Conservation (phyloP, 2,329 filamentous ascomycete species). For the Aspergillus sp. region DNA sequence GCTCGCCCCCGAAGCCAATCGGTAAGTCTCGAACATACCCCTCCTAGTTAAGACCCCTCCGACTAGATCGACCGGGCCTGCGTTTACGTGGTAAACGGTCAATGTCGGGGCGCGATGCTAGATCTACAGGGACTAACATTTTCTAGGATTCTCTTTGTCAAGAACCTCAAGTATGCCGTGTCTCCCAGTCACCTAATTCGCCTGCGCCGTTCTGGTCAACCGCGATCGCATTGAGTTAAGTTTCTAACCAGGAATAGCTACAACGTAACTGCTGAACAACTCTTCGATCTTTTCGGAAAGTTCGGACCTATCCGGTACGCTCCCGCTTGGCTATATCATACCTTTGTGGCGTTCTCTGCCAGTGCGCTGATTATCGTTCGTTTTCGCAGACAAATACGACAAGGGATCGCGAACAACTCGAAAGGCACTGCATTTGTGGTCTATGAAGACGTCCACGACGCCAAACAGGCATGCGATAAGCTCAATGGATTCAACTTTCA, state of each 20-base stretch:
- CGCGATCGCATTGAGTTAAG: neutral
- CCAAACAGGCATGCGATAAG: conserved; percentile 98
- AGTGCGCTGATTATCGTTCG: conserved; percentile 5
- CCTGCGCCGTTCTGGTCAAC: neutral
- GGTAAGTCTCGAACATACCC: conserved; percentile 59
- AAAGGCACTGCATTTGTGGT: conserved; percentile 99
- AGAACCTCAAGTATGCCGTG: conserved; percentile 86
- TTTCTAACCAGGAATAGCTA: conserved; percentile 62
- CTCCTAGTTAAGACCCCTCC: conserved; percentile 18
- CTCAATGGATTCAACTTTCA: conserved; percentile 99
- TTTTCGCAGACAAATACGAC: conserved; percentile 81
- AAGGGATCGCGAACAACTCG: conserved; percentile 94
- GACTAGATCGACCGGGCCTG: neutral
- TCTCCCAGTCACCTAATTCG: conserved; percentile 5
- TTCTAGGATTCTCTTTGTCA: conserved; percentile 95
- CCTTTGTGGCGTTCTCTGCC: conserved; percentile 11
- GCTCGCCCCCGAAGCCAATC: conserved; percentile 99
- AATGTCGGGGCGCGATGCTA: neutral
- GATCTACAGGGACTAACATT: conserved; percentile 7
- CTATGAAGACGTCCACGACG: conserved; percentile 99
- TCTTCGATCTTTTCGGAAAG: conserved; percentile 98
- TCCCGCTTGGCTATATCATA: conserved; percentile 20
- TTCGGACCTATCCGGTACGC: conserved; percentile 90
- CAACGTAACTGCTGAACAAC: conserved; percentile 96
- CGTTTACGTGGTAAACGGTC: neutral